Evolutionary conservation across 495 filamentous ascomycete genomes (phyloP).

Genomic region (Hyaloscypha bicolor): DNA sequence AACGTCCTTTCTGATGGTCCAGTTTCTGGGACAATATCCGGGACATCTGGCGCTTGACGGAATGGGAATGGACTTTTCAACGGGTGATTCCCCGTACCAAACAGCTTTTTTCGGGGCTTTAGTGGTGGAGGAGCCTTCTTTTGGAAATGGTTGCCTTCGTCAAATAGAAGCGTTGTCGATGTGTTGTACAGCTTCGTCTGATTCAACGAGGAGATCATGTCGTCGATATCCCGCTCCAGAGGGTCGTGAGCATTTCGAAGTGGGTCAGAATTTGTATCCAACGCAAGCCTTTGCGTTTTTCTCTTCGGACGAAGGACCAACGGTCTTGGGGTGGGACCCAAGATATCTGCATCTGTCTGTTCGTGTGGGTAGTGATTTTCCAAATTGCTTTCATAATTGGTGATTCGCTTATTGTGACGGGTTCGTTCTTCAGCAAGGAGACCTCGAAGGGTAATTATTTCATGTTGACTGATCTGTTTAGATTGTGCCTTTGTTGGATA

Average conservation of each 20-base stretch:
- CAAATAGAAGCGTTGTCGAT: neutral
- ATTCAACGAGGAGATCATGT: neutral
- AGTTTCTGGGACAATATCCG: neutral
- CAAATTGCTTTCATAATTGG: neutral
- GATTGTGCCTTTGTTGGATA: neutral
- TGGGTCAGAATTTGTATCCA: neutral
- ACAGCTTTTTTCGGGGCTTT: neutral
- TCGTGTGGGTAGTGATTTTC: neutral
- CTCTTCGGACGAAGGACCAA: neutral
- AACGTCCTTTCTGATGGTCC: neutral
- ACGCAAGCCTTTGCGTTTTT: neutral
- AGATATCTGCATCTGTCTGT: neutral
- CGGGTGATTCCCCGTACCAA: slow-evolving; percentile 20
- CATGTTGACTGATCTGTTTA: neutral
- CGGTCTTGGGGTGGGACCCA: neutral
- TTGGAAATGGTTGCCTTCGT: neutral
- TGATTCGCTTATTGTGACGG: neutral
- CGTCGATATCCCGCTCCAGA: slow-evolving; percentile 5
- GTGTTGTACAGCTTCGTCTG: neutral
- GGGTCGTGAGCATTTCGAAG: neutral
- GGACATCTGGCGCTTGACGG: neutral
- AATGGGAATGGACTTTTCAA: slow-evolving; percentile 23
- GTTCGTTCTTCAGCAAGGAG: slow-evolving; percentile 1
- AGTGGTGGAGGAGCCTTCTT: neutral
- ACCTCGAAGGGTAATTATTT: neutral